Evolutionary conservation across 2,329 filamentous ascomycete genomes (phyloP).

Genomic region (Penicillium hordei): DNA sequence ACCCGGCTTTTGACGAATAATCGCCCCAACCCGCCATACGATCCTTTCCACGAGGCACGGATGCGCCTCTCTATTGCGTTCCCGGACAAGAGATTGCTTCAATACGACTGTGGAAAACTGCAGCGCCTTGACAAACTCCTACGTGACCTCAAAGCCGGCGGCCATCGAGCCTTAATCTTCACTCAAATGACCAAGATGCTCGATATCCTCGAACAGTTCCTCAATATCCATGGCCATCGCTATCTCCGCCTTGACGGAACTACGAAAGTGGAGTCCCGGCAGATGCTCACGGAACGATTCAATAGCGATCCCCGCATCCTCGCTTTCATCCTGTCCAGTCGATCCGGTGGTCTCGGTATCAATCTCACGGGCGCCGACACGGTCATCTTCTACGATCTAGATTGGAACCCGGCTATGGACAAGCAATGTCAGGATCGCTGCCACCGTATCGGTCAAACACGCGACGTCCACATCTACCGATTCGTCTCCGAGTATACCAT

Average conservation of each 20-base stretch:
- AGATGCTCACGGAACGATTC: slow-evolving; percentile 94
- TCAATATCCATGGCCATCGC: slow-evolving; percentile 96
- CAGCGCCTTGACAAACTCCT: slow-evolving; percentile 85
- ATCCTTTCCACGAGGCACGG: slow-evolving; percentile 91
- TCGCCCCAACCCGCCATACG: slow-evolving; percentile 58
- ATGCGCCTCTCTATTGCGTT: slow-evolving; percentile 95
- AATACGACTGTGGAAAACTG: slow-evolving; percentile 97
- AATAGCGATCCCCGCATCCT: slow-evolving; percentile 91
- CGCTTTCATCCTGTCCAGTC: slow-evolving; percentile 91
- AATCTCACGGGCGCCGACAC: slow-evolving; percentile 96
- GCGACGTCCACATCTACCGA: slow-evolving; percentile 97
- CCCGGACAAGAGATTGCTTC: slow-evolving; percentile 90
- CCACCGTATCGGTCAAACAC: slow-evolving; percentile 94
- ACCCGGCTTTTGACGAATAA: slow-evolving; percentile 47
- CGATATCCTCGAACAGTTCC: slow-evolving; percentile 94
- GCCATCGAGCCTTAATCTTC: slow-evolving; percentile 94
- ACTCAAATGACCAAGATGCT: slow-evolving; percentile 99
- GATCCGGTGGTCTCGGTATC: slow-evolving; percentile 91
- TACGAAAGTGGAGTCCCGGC: slow-evolving; percentile 92
- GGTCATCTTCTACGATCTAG: slow-evolving; percentile 97
- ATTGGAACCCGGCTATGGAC: slow-evolving; percentile 99
- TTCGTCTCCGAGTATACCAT: slow-evolving; percentile 92
- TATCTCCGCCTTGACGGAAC: slow-evolving; percentile 96
- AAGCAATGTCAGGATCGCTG: slow-evolving; percentile 98
- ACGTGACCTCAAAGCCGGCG: slow-evolving; percentile 80